Conservation (phyloP, 805 yeast genomes). For the Candida awuae region DNA sequence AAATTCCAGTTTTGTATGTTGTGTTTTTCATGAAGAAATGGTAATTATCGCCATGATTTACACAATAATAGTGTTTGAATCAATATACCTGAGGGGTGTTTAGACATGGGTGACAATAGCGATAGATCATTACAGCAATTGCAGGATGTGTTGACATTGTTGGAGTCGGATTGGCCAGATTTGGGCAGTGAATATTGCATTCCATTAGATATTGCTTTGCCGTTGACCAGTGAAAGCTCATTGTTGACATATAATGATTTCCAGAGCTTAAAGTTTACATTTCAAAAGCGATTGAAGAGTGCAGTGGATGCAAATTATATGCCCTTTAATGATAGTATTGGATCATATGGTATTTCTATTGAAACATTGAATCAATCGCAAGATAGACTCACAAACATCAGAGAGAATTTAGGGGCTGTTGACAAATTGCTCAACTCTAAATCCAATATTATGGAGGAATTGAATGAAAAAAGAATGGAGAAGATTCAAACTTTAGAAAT, state of each 20-base stretch:
- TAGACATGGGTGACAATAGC: not conserved
- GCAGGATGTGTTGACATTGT: constrained; percentile 6
- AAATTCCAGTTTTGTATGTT: too few species aligned
- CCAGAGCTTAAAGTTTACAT: constrained; percentile 44
- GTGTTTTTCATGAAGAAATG: too few species aligned
- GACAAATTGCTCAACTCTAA: constrained; percentile 32
- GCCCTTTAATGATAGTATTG: constrained; percentile 77
- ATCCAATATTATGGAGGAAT: constrained; percentile 50
- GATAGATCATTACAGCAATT: not conserved
- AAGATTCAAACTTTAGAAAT: constrained; percentile 65
- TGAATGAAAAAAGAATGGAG: constrained; percentile 53
- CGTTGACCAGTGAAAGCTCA: constrained; percentile 76
- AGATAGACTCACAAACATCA: constrained; percentile 19
- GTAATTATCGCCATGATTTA: too few species aligned
- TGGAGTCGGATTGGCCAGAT: constrained; percentile 28
- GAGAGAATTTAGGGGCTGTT: constrained; percentile 16
- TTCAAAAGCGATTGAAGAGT: constrained; percentile 49
- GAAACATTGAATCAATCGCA: constrained; percentile 60
- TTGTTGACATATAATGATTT: constrained; percentile 71
- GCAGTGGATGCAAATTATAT: constrained; percentile 80
- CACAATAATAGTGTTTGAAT: not conserved
- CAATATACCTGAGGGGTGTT: not conserved
- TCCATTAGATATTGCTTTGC: constrained; percentile 78
- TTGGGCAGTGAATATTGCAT: constrained; percentile 51
- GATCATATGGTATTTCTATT: constrained; percentile 70